Evolutionary conservation across 2,329 filamentous ascomycete genomes (phyloP).

Genomic region (Fusarium armeniacum): DNA sequence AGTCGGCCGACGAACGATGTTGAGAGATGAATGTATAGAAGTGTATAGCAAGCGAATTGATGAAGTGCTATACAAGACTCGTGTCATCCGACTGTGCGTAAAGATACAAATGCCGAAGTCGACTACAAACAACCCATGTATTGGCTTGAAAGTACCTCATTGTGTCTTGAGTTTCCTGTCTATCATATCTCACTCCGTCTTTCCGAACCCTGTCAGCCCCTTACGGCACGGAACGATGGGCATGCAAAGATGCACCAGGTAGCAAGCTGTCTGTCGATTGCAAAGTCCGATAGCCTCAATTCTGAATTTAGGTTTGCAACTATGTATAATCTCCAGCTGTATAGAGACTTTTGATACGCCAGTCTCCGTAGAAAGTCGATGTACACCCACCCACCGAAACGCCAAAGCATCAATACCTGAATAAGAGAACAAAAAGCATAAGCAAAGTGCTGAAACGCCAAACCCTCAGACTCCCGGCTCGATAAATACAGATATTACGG

Average conservation of each 20-base stretch:
- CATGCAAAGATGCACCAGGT: neutral
- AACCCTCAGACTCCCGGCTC: constrained; percentile 44
- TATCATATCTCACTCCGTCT: neutral
- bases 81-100: neutral
- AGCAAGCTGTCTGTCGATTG: neutral
- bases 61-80: constrained; percentile 16
- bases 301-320: constrained; percentile 26
- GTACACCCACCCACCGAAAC: constrained; percentile 29
- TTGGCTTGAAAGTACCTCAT: neutral
- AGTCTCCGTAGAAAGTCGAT: constrained; percentile 11
- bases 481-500: constrained; percentile 11
- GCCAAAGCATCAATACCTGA: constrained; percentile 35
- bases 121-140: neutral
- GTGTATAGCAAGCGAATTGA: constrained; percentile 46
- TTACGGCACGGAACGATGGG: neutral
- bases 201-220: neutral
- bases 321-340: constrained; percentile 30
- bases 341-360: constrained; percentile 12
- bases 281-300: constrained; percentile 19
- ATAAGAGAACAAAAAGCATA: constrained; percentile 37
- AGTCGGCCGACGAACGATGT: constrained; percentile 29
- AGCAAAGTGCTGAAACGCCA: constrained; percentile 36
- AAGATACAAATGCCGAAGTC: neutral
- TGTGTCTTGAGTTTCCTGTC: neutral
- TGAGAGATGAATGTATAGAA: constrained; percentile 39